Percentiles rank a stretch among this genome's conserved stretches.
These are phyloP conservation scores for Elymus sibiricus DNA, from an alignment of 176 grass and related monocot genomes.

Conservation along the genomic window DNA sequence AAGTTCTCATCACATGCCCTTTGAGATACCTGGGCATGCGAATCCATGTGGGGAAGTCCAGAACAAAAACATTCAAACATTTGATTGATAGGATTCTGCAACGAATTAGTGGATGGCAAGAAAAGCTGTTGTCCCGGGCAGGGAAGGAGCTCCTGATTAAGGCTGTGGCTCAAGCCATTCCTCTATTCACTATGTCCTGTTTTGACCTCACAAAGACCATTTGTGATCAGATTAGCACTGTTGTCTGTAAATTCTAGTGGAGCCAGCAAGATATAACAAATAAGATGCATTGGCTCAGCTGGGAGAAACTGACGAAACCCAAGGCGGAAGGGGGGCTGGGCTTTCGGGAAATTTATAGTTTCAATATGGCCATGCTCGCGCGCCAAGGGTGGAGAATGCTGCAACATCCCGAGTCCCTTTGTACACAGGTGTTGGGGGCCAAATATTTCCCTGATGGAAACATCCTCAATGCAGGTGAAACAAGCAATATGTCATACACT, in stretches of 20 bases:
- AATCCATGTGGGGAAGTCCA: not conserved
- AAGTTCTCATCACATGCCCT: too few relatives aligned
- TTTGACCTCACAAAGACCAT: not conserved
- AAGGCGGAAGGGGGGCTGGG: not conserved
- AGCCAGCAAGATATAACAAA: not conserved
- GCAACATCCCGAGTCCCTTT: not conserved
- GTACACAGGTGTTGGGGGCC: not conserved
- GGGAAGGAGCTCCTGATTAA: not conserved
- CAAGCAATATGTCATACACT: not conserved
- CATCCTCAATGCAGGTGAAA: rapidly evolving
- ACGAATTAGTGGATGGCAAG: not conserved
- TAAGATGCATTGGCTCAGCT: not conserved
- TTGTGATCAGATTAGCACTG: not conserved
- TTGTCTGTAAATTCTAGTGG: not conserved
- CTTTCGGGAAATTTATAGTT: not conserved
- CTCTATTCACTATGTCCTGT: not conserved
- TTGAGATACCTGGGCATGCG: too few relatives aligned
- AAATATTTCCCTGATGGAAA: not conserved
- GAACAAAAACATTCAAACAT: not conserved
- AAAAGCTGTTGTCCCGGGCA: not conserved
- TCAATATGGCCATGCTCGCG: not conserved
- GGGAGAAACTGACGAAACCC: not conserved
- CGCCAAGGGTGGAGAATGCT: not conserved
- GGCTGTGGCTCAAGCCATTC: not conserved
- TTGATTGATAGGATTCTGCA: not conserved